A percentile compares a stretch with the other conserved stretches of the same genome.
These are phyloP conservation scores for Mortierella antarctica DNA, from an alignment of 192 early-diverging fungal genomes.

Conservation along the genomic window DNA sequence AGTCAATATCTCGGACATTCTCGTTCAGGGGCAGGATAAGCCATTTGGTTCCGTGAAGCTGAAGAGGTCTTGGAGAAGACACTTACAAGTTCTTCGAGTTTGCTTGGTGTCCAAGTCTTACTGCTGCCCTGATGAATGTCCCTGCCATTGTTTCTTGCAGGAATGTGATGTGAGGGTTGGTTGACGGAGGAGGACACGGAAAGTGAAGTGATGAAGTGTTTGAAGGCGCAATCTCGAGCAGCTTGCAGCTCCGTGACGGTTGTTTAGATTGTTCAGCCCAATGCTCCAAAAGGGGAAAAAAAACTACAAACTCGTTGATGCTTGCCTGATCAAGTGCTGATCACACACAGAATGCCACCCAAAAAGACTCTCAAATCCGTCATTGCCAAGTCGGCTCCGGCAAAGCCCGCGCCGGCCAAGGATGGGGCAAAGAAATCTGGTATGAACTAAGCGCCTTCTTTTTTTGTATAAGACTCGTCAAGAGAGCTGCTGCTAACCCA, in stretches of 20 bases:
- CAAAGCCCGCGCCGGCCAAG: slow-evolving; percentile 14
- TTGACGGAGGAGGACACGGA: background rate
- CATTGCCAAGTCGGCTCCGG: slow-evolving; percentile 19
- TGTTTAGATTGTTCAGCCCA: slow-evolving; percentile 1
- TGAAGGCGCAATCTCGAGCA: too few species aligned
- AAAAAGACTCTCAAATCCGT: slow-evolving; percentile 46
- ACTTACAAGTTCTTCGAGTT: slow-evolving; percentile 25
- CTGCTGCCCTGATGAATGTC: slow-evolving; percentile 21
- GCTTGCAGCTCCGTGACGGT: too few species aligned
- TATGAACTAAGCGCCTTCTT: background rate
- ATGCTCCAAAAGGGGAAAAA: slow-evolving; percentile 5
- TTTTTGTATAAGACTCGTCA: background rate
- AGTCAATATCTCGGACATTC: background rate
- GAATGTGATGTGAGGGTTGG: background rate
- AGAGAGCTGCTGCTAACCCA: background rate
- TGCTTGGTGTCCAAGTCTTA: slow-evolving; percentile 9
- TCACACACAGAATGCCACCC: slow-evolving; percentile 25
- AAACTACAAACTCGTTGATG: background rate
- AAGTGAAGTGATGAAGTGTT: background rate
- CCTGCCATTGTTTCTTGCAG: slow-evolving; percentile 15
- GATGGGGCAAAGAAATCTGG: slow-evolving; percentile 18
- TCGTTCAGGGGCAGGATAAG: background rate
- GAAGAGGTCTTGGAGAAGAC: background rate
- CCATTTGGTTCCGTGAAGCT: background rate
- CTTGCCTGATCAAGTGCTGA: slow-evolving; percentile 6